Conservation (phyloP, 495 filamentous ascomycete genomes). For the Penicillium daleae region DNA sequence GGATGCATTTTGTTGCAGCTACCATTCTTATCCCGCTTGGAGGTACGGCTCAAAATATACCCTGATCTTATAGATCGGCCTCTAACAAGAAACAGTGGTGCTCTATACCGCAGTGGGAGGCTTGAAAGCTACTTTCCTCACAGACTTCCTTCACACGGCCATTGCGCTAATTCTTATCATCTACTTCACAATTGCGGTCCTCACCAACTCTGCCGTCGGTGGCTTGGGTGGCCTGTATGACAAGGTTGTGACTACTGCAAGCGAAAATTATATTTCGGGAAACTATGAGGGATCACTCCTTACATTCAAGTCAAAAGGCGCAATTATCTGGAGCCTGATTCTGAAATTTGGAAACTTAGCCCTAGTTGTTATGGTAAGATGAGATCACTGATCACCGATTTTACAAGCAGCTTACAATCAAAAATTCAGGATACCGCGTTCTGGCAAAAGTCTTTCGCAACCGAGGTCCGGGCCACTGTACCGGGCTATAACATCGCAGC, state of each 20-base stretch:
- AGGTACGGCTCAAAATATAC: slow-evolving; percentile 25
- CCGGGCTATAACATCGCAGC: slow-evolving; percentile 51
- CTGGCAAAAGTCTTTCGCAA: slow-evolving; percentile 56
- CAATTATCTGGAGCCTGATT: slow-evolving; percentile 53
- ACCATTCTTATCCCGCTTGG: slow-evolving; percentile 52
- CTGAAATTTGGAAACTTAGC: slow-evolving; percentile 54
- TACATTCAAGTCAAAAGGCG: slow-evolving; percentile 55
- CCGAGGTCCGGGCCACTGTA: slow-evolving; percentile 45
- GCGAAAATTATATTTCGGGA: slow-evolving; percentile 44
- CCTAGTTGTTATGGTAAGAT: slow-evolving; percentile 52
- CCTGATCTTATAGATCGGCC: not conserved
- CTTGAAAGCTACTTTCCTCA: slow-evolving; percentile 47
- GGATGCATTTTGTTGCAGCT: slow-evolving; percentile 47
- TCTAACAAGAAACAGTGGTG: slow-evolving; percentile 29
- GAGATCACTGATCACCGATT: not conserved
- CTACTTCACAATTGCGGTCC: slow-evolving; percentile 41
- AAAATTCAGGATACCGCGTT: slow-evolving; percentile 50
- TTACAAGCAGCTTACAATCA: not conserved
- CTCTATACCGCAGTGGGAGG: slow-evolving; percentile 47
- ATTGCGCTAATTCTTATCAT: slow-evolving; percentile 46
- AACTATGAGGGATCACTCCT: slow-evolving; percentile 54
- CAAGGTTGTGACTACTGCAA: slow-evolving; percentile 35
- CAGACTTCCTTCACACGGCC: slow-evolving; percentile 44
- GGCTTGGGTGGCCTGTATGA: slow-evolving; percentile 44
- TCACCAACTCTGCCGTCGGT: slow-evolving; percentile 37